Base-by-base conservation (phyloP, 73 alveolate species). In the Breviolum minutum region DNA sequence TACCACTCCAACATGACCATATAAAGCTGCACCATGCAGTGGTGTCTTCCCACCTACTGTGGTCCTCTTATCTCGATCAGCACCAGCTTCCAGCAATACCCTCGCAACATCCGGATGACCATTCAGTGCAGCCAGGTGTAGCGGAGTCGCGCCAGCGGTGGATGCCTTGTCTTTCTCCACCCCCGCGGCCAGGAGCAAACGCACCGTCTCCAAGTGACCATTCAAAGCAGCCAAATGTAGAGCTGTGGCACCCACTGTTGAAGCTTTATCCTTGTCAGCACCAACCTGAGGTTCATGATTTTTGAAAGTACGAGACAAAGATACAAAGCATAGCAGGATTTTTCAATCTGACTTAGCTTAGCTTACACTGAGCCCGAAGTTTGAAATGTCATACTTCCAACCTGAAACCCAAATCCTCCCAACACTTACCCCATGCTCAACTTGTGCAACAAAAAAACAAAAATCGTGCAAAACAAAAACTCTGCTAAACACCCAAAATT, bases 41-140 rank as follows among this genome's bases (percentile, higher is more conserved):
- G 94, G 79, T 62, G 79, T 85, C 94, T 85, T 85, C 27, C 94
- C 94, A 24, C n/a, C 69, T 10, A 26, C 79, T 14, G 79, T 63
- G 63, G 27, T 24, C 71, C n/a, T n/a, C 54, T 40, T 40, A 61
- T 85, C 79, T 61, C 48, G 12, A 27, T 26, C 30, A 27, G 94
- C 94, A 77, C 79, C 94, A 62, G 60, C 79, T 17, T 80, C 88
- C 88, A 80, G 68, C 69, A 80, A 29, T 66, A 61, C 77, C 22
- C 60, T 40, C 62, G 61, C 32, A 13, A 80, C 88, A 66, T 80
- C 88, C 32, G 88, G 88, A 30, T 80, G 88, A 16, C 88, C 88
- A 29, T 80, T 80, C 88, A 80, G 8, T 11, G 88, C 88, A 30
- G 88, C 88, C 88, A 80, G 88, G 88, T 80, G 88, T 32, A 80